Evolutionary conservation across 1,284 basidiomycete species (phyloP), one percentile per base, ranked within the genome.

Genomic region (Afroboletus lepidellus): DNA sequence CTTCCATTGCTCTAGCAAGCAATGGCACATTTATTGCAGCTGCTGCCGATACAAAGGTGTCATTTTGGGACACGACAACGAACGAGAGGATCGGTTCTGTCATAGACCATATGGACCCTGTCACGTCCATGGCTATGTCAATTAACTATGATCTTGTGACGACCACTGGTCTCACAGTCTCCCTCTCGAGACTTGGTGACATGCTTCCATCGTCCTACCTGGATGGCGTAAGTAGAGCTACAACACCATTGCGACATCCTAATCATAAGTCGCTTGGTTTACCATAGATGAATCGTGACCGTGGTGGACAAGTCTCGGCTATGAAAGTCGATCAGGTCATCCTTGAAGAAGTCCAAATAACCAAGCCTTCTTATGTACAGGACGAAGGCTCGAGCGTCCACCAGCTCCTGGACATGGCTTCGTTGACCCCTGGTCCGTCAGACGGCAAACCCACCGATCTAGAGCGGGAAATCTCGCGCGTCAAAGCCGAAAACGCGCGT

Each of bases 11-110:
- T 1, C 13, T 58, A 3, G 50, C 52, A 20, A 21, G 24, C 12
- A 47, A 57, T 8, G 55, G 30, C 13, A 34, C 4, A 11, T 50
- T 55, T 42, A 55, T 58, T 8, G 38, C 23, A 8, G 23, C 6
- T 5, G 53, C 41, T 12, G 42, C 34, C 1, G 15, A 25, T 11
- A 49, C 43, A 1, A 49, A 37, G 1, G 43, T 59, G n/a, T 61
- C 59, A 0, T 49, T 59, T 3, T 59, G 59, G 59, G 49, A 61
- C 11, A 45, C 49, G 18, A 7, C 15, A 0, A 51, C 58, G 1
- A 32, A 38, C 25, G 23, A 37, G n/a, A 30, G 36, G 20, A 51
- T 59, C 4, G 51, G 59, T 3, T 4, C 57, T 24, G 8, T 41
- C 24, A 21, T 59, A 7, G 27, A 30, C 4, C 41, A 57, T 11